Percentiles rank a stretch among this genome's conserved stretches.
phyloP scores from a whole-genome alignment of 1,284 basidiomycete species.

The Puccinia polysora region DNA sequence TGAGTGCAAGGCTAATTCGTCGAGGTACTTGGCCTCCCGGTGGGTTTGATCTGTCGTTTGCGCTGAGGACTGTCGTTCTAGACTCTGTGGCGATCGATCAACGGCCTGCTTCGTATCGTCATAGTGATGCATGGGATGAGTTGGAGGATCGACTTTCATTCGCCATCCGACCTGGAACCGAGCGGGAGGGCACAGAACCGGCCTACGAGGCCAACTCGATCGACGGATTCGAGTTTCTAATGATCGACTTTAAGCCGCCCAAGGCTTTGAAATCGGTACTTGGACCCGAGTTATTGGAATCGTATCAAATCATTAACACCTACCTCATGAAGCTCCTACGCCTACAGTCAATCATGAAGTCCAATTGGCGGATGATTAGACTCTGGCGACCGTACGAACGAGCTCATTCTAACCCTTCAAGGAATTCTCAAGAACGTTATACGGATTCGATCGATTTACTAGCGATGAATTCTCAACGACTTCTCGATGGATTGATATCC shows the following conservation, averaged over 20 bases:
- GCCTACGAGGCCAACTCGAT: slow-evolving; percentile 25
- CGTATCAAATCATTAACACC: slow-evolving; percentile 25
- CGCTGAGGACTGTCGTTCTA: slow-evolving; percentile 35
- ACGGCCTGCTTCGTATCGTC: not conserved
- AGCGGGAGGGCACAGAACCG: not conserved
- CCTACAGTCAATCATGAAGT: slow-evolving; percentile 29
- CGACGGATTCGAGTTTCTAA: slow-evolving; percentile 35
- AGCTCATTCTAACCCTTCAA: not conserved
- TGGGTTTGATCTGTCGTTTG: slow-evolving; percentile 37
- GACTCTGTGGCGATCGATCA: slow-evolving; percentile 25
- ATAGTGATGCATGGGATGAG: not conserved
- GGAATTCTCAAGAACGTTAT: not conserved
- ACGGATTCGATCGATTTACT: not conserved
- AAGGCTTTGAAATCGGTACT: slow-evolving; percentile 18
- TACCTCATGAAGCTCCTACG: slow-evolving; percentile 40
- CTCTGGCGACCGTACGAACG: not conserved
- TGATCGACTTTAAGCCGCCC: slow-evolving; percentile 37
- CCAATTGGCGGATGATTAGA: not conserved
- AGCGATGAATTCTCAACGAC: slow-evolving; percentile 16
- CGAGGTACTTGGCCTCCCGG: slow-evolving; percentile 29
- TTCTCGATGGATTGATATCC: slow-evolving; percentile 29
- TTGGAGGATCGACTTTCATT: slow-evolving; percentile 42
- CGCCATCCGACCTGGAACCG: slow-evolving; percentile 5
- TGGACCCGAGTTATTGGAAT: slow-evolving; percentile 1
- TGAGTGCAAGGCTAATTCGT: slow-evolving; percentile 14